Percentiles rank a stretch among this genome's conserved stretches.
phyloP scores from a whole-genome alignment of 768 basidiomycete species.

The Mycena alexandri region DNA sequence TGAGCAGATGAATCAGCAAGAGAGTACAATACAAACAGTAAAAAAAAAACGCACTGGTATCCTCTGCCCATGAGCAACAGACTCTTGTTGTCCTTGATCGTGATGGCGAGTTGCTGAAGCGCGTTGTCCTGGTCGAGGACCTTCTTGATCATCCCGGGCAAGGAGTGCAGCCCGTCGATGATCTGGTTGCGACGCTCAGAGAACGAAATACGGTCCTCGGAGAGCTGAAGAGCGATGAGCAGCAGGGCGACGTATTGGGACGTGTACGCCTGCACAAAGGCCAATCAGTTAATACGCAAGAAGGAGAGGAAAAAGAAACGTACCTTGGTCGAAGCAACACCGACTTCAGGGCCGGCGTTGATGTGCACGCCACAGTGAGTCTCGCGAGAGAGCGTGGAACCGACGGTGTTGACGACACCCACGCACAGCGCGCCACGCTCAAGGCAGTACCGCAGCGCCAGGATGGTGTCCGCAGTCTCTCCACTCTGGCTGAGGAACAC shows the following conservation, averaged over 20 bases:
- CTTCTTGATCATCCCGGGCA: constrained; percentile 89
- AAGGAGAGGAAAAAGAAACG: constrained; percentile 29
- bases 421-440: constrained; percentile 97
- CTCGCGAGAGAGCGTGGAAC: constrained; percentile 97
- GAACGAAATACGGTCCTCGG: constrained; percentile 96
- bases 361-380: constrained; percentile 99
- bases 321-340: constrained; percentile 98
- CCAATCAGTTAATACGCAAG: background rate
- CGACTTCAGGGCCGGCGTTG: constrained; percentile 98
- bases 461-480: constrained; percentile 98
- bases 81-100: constrained; percentile 84
- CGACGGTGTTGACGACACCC: constrained; percentile 98
- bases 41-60: constrained; percentile 78
- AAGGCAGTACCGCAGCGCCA: constrained; percentile 95
- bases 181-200: constrained; percentile 91
- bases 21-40: background rate
- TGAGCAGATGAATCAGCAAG: constrained; percentile 41
- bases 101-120: constrained; percentile 87
- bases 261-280: constrained; percentile 82
- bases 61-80: constrained; percentile 97
- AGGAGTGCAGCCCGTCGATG: constrained; percentile 91
- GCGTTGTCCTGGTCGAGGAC: constrained; percentile 84
- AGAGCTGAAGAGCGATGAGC: constrained; percentile 98
- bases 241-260: constrained; percentile 98
- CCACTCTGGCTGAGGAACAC: constrained; percentile 98